These are phyloP conservation scores for Hypholoma fasciculare DNA, from an alignment of 768 basidiomycete genomes.

Conservation along the genomic window DNA sequence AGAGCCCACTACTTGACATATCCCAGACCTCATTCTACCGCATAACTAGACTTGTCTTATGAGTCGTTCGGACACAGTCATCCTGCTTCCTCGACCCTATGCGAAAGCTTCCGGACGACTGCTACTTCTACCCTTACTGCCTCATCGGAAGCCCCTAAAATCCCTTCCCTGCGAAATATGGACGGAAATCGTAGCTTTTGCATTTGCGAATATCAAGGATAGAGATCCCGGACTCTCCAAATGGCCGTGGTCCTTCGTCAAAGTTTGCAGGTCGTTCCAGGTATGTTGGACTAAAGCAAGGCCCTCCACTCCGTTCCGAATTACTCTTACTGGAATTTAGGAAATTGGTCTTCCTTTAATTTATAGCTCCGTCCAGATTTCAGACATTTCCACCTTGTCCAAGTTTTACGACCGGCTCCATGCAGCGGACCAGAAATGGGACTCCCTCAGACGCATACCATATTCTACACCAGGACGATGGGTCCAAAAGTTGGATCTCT, in stretches of 20 bases:
- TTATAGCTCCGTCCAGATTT: constrained; percentile 55
- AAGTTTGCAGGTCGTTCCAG: constrained; percentile 47
- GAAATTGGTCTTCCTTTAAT: constrained; percentile 66
- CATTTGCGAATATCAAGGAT: constrained; percentile 20
- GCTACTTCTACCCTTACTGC: constrained; percentile 69
- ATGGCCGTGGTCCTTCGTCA: constrained; percentile 35
- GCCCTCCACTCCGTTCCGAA: neutral
- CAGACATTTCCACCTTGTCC: constrained; percentile 44
- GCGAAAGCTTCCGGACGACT: constrained; percentile 58
- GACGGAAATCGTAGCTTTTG: constrained; percentile 56
- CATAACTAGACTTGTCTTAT: constrained; percentile 13
- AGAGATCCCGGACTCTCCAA: constrained; percentile 11
- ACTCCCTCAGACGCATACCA: constrained; percentile 83
- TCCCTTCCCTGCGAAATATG: constrained; percentile 73
- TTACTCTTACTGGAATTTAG: constrained; percentile 33
- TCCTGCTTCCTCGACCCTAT: constrained; percentile 71
- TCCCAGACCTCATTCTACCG: neutral
- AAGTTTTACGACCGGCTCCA: constrained; percentile 60
- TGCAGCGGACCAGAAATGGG: constrained; percentile 77
- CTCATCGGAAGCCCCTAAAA: constrained; percentile 47
- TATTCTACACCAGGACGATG: constrained; percentile 88
- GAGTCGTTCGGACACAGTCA: constrained; percentile 31
- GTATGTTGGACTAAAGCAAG: constrained; percentile 21
- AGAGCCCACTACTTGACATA: neutral
- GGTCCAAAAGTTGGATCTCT: constrained; percentile 77